Percentiles rank a stretch among this genome's conserved stretches.
These are phyloP conservation scores for Thuja plicata DNA, from an alignment of 83 land plant genomes.

Conservation along the genomic window DNA sequence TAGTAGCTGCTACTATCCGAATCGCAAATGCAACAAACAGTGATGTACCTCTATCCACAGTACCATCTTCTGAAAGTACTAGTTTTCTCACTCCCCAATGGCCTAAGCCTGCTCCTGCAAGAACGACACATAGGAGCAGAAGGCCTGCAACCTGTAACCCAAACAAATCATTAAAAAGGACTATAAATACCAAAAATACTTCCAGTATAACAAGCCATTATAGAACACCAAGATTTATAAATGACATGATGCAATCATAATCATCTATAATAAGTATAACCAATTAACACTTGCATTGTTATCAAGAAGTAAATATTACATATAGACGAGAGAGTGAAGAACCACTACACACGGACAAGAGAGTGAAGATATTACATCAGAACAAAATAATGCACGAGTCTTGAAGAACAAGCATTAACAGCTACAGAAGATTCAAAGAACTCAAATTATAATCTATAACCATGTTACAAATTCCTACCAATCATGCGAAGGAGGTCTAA, in stretches of 20 bases:
- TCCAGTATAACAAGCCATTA: not conserved
- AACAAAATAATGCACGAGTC: not conserved
- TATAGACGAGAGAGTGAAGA: not conserved
- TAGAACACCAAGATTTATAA: not conserved
- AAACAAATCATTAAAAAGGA: not conserved
- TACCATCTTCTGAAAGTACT: slow-evolving; percentile 81
- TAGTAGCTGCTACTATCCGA: slow-evolving; percentile 59
- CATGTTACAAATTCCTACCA: not conserved
- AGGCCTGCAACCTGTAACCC: slow-evolving; percentile 63
- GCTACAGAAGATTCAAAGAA: not conserved
- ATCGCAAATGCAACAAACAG: slow-evolving; percentile 92
- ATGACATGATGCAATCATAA: not conserved
- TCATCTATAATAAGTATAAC: not conserved
- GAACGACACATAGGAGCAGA: slow-evolving; percentile 54
- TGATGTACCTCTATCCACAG: slow-evolving; percentile 74
- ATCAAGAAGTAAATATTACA: not conserved
- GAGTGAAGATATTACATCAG: not conserved
- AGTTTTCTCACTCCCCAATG: slow-evolving; percentile 90
- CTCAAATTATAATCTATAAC: not conserved
- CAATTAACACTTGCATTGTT: not conserved
- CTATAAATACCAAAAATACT: not conserved
- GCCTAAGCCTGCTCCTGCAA: slow-evolving; percentile 88
- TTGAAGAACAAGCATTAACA: not conserved
- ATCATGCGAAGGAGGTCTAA: not conserved
- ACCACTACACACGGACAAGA: not conserved